A percentile compares a stretch with the other conserved stretches of the same genome.
Evolutionary conservation across 805 yeast genomes (phyloP).

Genomic region (Yamadazyma philogaea): DNA sequence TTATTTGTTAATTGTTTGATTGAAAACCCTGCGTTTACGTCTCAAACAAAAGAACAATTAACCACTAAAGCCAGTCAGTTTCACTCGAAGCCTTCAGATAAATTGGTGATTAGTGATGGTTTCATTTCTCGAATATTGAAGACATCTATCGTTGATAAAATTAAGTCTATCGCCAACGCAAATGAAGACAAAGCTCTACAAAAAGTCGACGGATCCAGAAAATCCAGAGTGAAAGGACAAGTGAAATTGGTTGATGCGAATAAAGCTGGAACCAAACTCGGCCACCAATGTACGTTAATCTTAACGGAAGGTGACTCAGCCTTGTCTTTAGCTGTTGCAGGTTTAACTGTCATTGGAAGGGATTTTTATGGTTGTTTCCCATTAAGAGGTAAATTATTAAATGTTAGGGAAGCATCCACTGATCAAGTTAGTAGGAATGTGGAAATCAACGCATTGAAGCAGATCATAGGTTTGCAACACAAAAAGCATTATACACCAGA

Average conservation of each 20-base stretch:
- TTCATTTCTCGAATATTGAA: constrained; percentile 67
- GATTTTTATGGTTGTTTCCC: constrained; percentile 96
- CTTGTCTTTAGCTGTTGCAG: constrained; percentile 84
- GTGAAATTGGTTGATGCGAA: constrained; percentile 93
- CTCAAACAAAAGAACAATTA: constrained; percentile 94
- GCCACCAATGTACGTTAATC: constrained; percentile 87
- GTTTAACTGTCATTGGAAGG: constrained; percentile 91
- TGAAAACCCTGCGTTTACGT: constrained; percentile 95
- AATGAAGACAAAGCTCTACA: constrained; percentile 86
- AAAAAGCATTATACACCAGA: constrained; percentile 67
- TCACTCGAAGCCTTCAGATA: constrained; percentile 62
- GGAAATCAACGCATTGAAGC: constrained; percentile 92
- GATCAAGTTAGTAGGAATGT: constrained; percentile 91
- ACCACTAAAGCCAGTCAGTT: constrained; percentile 86
- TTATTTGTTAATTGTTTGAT: constrained; percentile 86
- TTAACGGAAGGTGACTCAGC: constrained; percentile 98
- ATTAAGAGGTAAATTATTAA: constrained; percentile 87
- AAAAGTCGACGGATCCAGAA: constrained; percentile 84
- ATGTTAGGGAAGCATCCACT: constrained; percentile 95
- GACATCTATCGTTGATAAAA: constrained; percentile 69
- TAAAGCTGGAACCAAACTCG: constrained; percentile 91
- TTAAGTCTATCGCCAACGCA: constrained; percentile 77
- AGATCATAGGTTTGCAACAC: constrained; percentile 94
- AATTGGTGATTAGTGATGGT: constrained; percentile 68
- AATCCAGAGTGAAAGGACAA: constrained; percentile 81